A percentile compares a stretch with the other conserved stretches of the same genome.
These are phyloP conservation scores for Chlorella vulgaris DNA, from an alignment of 139 green algal genomes.

Conservation along the genomic window DNA sequence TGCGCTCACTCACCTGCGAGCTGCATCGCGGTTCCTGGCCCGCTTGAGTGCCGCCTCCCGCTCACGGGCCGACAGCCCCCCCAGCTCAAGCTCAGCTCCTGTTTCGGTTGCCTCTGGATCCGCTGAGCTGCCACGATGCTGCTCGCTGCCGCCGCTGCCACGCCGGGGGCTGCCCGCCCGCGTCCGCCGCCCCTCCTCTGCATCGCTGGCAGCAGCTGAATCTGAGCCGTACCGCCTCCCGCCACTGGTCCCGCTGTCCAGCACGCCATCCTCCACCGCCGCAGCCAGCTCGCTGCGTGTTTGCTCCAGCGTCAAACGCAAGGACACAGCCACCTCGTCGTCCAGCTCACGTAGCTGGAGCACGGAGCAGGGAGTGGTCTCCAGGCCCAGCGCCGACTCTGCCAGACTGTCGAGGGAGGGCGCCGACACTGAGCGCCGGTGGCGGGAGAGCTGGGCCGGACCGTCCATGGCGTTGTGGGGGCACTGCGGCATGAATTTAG, in stretches of 20 bases:
- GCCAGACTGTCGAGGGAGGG: slow-evolving; percentile 11
- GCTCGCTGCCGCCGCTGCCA: slow-evolving; percentile 10
- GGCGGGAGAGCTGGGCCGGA: background rate
- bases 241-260: background rate
- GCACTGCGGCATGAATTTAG: no score
- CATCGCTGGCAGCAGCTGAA: background rate
- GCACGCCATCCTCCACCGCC: slow-evolving; percentile 4
- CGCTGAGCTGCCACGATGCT: background rate
- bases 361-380: slow-evolving; percentile 26
- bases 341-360: background rate
- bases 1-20: slow-evolving; percentile 29
- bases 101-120: background rate
- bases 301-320: background rate
- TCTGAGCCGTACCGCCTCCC: background rate
- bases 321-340: background rate
- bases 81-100: slow-evolving; percentile 24
- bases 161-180: no score
- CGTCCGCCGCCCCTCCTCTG: background rate
- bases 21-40: slow-evolving; percentile 44
- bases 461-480: no score
- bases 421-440: slow-evolving; percentile 7
- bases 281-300: background rate
- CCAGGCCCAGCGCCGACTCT: slow-evolving; percentile 7
- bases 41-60: slow-evolving; percentile 36
- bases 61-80: slow-evolving; percentile 19